These are phyloP conservation scores for Elymus sibiricus DNA, from an alignment of 176 grass and related monocot species.

Conservation along the genomic window DNA sequence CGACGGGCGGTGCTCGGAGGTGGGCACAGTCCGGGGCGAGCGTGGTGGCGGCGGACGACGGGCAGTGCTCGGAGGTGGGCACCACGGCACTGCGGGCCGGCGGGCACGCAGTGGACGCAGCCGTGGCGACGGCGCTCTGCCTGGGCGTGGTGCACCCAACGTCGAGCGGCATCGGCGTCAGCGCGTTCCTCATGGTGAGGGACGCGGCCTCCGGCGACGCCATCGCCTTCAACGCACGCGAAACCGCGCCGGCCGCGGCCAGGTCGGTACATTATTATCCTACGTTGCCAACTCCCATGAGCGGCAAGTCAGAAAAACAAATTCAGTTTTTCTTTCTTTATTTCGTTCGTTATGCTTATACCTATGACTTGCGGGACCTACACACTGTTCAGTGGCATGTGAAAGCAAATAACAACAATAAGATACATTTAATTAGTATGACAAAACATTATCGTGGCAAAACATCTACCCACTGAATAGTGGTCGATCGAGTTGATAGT, in stretches of 20 bases:
- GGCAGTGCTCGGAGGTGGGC: conserved; percentile 75
- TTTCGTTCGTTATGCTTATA: no score
- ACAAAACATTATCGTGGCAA: no score
- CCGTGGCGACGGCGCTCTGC: conserved; percentile 66
- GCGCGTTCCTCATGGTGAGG: conserved; percentile 73
- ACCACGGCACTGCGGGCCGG: conserved; percentile 53
- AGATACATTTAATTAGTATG: no score
- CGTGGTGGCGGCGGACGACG: conserved; percentile 75
- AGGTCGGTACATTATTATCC: conserved; percentile 36
- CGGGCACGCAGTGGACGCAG: conserved; percentile 85
- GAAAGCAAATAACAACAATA: no score
- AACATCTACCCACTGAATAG: no score
- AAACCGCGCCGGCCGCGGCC: conserved; percentile 83
- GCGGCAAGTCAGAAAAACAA: no score
- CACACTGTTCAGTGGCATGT: no score
- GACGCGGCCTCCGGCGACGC: conserved; percentile 46
- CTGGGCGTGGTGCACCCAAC: conserved; percentile 83
- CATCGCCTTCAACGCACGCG: conserved; percentile 72
- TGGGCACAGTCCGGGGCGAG: conserved; percentile 35
- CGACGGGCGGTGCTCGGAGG: no score
- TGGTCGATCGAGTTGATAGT: no score
- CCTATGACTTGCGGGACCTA: no score
- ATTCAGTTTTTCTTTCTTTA: no score
- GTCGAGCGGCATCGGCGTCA: conserved; percentile 76
- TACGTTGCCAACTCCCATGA: no score